Evolutionary conservation across 495 filamentous ascomycete genomes (phyloP).

Genomic region (Rostrohypoxylon terebratum): DNA sequence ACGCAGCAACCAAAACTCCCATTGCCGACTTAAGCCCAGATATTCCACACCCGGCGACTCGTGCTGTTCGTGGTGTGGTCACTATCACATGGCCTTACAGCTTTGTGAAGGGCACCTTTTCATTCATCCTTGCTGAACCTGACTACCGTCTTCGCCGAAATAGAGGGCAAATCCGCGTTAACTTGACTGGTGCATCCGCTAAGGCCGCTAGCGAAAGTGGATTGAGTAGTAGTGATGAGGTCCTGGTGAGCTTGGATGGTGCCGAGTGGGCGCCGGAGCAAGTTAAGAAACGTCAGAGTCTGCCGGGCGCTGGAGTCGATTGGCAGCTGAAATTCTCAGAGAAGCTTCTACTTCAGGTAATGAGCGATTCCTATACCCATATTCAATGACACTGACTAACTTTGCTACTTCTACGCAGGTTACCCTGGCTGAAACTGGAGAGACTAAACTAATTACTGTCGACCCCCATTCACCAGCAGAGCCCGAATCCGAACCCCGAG

Average conservation of each 20-base stretch:
- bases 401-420: conserved; percentile 50
- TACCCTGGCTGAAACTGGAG: conserved; percentile 50
- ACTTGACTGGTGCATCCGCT: conserved; percentile 79
- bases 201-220: conserved; percentile 72
- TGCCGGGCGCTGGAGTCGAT: conserved; percentile 76
- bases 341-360: conserved; percentile 71
- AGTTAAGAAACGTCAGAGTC: conserved; percentile 61
- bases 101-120: conserved; percentile 73
- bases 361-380: conserved; percentile 16
- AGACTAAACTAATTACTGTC: conserved; percentile 58
- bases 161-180: conserved; percentile 85
- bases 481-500: conserved; percentile 24
- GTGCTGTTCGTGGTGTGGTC: conserved; percentile 69
- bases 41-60: conserved; percentile 50
- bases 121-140: conserved; percentile 84
- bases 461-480: conserved; percentile 53
- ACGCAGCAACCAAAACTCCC: conserved; percentile 57
- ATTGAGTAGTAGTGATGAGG: conserved; percentile 80
- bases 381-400: conserved; percentile 10
- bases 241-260: conserved; percentile 75
- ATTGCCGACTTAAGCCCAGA: conserved; percentile 78
- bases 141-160: conserved; percentile 84
- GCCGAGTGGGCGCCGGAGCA: conserved; percentile 66
- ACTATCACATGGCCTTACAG: conserved; percentile 94
- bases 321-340: conserved; percentile 76